These are phyloP conservation scores for Chlorella vulgaris DNA, from an alignment of 139 green algal genomes.

Conservation along the genomic window DNA sequence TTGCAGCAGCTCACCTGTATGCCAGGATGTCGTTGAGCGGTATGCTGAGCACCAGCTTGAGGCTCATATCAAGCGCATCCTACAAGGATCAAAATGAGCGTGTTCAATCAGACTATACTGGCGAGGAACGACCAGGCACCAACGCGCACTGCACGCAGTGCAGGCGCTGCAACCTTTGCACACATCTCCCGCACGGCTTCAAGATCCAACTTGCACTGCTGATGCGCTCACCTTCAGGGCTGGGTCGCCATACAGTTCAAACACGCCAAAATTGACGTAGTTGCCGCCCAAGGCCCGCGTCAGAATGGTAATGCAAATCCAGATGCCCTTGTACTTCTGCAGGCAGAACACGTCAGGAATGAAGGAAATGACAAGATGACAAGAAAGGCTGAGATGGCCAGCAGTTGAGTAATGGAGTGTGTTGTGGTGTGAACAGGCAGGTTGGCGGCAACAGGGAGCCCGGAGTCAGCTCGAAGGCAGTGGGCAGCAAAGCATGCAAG, in stretches of 20 bases:
- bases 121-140: neutral
- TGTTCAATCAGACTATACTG: no score
- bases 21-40: conserved; percentile 71
- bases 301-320: conserved; percentile 86
- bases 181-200: no score
- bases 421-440: no score
- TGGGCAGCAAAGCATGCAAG: no score
- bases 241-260: conserved; percentile 96
- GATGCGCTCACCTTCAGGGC: conserved; percentile 73
- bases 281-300: conserved; percentile 87
- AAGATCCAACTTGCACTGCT: no score
- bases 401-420: neutral
- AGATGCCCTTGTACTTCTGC: conserved; percentile 94
- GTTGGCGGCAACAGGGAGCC: no score
- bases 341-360: neutral
- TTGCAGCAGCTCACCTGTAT: conserved; percentile 72
- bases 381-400: neutral
- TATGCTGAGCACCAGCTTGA: conserved; percentile 87
- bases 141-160: no score
- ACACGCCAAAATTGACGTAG: conserved; percentile 99
- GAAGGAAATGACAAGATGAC: neutral
- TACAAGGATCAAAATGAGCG: conserved; percentile 31
- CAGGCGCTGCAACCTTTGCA: no score
- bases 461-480: no score
- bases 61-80: conserved; percentile 86